Evolutionary conservation across 768 basidiomycete species (phyloP), one percentile per base, ranked within the genome.

Genomic region (Hericium alpestre): DNA sequence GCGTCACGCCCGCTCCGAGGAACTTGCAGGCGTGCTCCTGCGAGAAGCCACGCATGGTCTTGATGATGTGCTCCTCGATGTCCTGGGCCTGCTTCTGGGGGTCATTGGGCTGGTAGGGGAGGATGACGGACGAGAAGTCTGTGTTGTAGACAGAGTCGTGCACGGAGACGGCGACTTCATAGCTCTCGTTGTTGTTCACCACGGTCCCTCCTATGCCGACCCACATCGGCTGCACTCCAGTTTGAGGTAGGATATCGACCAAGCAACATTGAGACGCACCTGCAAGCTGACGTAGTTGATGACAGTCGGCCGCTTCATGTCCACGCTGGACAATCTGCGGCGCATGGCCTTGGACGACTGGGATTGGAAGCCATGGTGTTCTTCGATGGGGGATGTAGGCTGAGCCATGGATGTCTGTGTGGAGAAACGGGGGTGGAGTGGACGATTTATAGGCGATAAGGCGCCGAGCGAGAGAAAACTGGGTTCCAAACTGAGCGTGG

Each of bases 111-210:
- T 71, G 70, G 71, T 79, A 86, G 0, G 80, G 70, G 59, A 91
- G 67, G 51, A 72, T 63, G 60, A 73, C 61, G 20, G 87, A 86
- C 18, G 83, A 71, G 64, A 82, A 91, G 68, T 91, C 89, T 60
- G 87, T 87, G 71, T 77, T 83, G 69, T 92, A 92, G 66, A 90
- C 87, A 15, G 86, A 88, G 68, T 92, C 90, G 65, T 91, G 89
- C 51, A 91, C 76, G 56, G 87, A 87, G 65, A 90, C 75, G 41
- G 87, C 84, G 65, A 92, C 72, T 70, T 90, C 87, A 58, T 78
- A 82, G 56, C 78, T 71, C 53, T 76, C 78, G 56, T 78, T 79
- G 65, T 81, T 80, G 65, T 82, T 77, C 66, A 83, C 67, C 51
- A 81, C 67, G 22, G 72, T 72, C 41, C 86, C 87, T 3, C 87